Percentiles rank a stretch among this genome's conserved stretches.
These are phyloP conservation scores for Rhodotorula sp. DNA, from an alignment of 1,284 basidiomycete genomes.

Conservation along the genomic window DNA sequence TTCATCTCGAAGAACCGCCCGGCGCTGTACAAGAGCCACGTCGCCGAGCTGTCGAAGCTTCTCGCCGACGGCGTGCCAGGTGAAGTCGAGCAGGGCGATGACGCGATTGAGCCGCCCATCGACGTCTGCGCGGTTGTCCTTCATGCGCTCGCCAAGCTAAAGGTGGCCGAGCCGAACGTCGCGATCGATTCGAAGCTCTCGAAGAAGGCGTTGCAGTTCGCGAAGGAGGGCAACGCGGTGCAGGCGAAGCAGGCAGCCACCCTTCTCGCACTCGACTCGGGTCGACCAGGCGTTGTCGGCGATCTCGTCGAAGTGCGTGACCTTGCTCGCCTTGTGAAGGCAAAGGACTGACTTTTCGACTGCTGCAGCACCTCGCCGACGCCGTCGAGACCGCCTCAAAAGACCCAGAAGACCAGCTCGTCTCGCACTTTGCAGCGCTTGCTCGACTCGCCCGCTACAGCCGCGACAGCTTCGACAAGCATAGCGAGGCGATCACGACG, in stretches of 20 bases:
- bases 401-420: slow-evolving; percentile 59
- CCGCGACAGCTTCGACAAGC: slow-evolving; percentile 70
- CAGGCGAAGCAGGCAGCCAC: slow-evolving; percentile 82
- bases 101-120: slow-evolving; percentile 45
- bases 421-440: slow-evolving; percentile 68
- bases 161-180: slow-evolving; percentile 59
- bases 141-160: slow-evolving; percentile 69
- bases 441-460: slow-evolving; percentile 65
- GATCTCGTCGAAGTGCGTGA: slow-evolving; percentile 62
- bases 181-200: slow-evolving; percentile 61
- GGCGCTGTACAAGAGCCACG: slow-evolving; percentile 67
- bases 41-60: slow-evolving; percentile 68
- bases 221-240: slow-evolving; percentile 53
- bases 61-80: slow-evolving; percentile 49
- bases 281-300: slow-evolving; percentile 57
- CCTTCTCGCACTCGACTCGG: slow-evolving; percentile 57
- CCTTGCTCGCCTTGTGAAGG: neutral
- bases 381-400: slow-evolving; percentile 57
- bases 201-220: slow-evolving; percentile 65
- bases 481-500: slow-evolving; percentile 53
- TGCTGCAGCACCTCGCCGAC: slow-evolving; percentile 59
- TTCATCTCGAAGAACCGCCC: slow-evolving; percentile 77
- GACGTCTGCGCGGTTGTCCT: slow-evolving; percentile 65
- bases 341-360: neutral
- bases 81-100: slow-evolving; percentile 56